Evolutionary conservation across 1,284 basidiomycete genomes (phyloP), one percentile per base, ranked within the genome.

Genomic region (Lignosus rhinocerotis): DNA sequence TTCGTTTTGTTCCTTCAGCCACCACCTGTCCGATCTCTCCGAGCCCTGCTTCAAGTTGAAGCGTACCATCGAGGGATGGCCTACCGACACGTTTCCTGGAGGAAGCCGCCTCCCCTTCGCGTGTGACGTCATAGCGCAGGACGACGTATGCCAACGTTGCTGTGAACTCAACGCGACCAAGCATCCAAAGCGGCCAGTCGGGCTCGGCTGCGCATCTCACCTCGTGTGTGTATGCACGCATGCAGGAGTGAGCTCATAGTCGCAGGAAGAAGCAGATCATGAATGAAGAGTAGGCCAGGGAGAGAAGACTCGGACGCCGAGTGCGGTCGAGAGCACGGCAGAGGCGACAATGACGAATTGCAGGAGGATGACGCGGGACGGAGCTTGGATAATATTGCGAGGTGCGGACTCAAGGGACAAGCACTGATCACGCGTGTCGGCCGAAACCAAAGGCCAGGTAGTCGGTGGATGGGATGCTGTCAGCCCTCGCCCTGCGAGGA

Each of bases 401-500:
- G 11, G 36, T 39, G 36, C 11, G 11, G 36, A 14, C 7, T 12
- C 5, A 12, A n/a, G 36, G 36, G 12, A 4, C 14, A 10, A 17
- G 11, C 14, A 62, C 66, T 16, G 12, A 70, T 67, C 69, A 71
- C 0, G 68, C 68, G 53, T 71, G 68, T 39, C 55, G 56, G 0
- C 69, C 70, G 41, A 63, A 59, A 0, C 70, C 69, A 44, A 69
- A 71, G 2, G 63, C 44, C 5, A 72, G 52, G 51, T 63, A 67
- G 10, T 68, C 64, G 16, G 56, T 12, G 11, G 47, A 63, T 11
- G 67, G 67, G 16, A 32, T 70, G 62, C 45, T 62, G 46, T 65
- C 12, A 39, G 48, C 6, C 51, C 56, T 56, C 10, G 49, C 56
- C 43, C 49, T 77, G 74, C 9, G 76, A 70, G 66, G 81, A 84